phyloP scores from a whole-genome alignment of 768 basidiomycete genomes.

The Leccinum barrowsii region DNA sequence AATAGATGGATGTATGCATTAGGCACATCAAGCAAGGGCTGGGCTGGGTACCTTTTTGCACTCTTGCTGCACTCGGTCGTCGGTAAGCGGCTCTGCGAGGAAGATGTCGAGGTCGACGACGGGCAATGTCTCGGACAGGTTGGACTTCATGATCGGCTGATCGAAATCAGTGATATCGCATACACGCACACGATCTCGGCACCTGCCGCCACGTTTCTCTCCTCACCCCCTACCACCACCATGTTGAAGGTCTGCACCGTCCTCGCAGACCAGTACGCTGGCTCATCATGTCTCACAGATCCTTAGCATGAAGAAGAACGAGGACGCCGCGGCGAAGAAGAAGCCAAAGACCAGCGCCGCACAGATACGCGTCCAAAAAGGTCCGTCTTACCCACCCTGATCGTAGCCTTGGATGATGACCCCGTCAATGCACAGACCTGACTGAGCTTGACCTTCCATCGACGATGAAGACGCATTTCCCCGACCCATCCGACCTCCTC shows the following conservation, averaged over 20 bases:
- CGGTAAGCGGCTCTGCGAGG: slow-evolving; percentile 41
- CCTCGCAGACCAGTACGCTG: neutral
- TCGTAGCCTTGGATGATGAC: slow-evolving; percentile 5
- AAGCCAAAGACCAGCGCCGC: slow-evolving; percentile 98
- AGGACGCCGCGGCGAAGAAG: slow-evolving; percentile 96
- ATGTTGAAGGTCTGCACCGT: slow-evolving; percentile 43
- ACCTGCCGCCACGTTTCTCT: slow-evolving; percentile 29
- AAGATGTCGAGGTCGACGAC: slow-evolving; percentile 78
- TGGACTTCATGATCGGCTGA: slow-evolving; percentile 29
- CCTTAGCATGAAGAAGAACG: slow-evolving; percentile 99
- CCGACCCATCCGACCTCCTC: slow-evolving; percentile 90
- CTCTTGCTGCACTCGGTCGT: slow-evolving; percentile 52
- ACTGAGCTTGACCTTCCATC: slow-evolving; percentile 94
- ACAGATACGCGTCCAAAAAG: slow-evolving; percentile 99
- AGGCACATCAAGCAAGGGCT: neutral
- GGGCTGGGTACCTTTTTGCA: slow-evolving; percentile 52
- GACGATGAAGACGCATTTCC: slow-evolving; percentile 94
- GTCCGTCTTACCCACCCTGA: slow-evolving; percentile 36
- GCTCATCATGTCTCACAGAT: slow-evolving; percentile 53
- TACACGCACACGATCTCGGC: slow-evolving; percentile 16
- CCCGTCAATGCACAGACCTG: slow-evolving; percentile 54
- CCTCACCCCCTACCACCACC: slow-evolving; percentile 18
- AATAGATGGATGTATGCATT: neutral
- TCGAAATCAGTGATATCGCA: neutral
- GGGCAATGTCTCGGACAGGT: slow-evolving; percentile 54